Conservation (phyloP, 2,329 filamentous ascomycete species). For the Exophiala alcalophila region DNA sequence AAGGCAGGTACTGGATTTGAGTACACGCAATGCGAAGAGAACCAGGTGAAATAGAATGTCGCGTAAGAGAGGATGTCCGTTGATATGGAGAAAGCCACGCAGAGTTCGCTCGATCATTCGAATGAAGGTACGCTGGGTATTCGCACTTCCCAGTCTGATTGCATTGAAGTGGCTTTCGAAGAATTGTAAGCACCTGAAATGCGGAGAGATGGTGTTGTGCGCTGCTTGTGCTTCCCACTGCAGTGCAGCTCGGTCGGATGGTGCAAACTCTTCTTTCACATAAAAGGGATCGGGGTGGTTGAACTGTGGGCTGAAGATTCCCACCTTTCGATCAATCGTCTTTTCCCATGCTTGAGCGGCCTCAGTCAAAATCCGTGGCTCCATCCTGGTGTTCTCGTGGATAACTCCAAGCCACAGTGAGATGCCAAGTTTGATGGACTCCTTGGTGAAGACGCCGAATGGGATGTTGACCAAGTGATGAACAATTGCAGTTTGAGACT, state of each 20-base stretch:
- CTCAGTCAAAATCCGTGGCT: constrained; percentile 79
- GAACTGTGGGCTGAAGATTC: constrained; percentile 74
- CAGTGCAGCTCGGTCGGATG: constrained; percentile 75
- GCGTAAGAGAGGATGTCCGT: constrained; percentile 78
- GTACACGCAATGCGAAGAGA: constrained; percentile 73
- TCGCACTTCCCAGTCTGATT: constrained; percentile 75
- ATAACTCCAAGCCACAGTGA: constrained; percentile 96
- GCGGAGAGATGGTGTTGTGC: constrained; percentile 80
- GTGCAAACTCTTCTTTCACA: constrained; percentile 85
- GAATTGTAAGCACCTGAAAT: constrained; percentile 81
- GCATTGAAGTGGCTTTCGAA: constrained; percentile 94
- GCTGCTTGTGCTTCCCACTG: constrained; percentile 73
- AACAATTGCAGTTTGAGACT: constrained; percentile 73
- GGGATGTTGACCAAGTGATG: constrained; percentile 90
- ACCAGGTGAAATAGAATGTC: constrained; percentile 90
- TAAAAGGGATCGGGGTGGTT: constrained; percentile 84
- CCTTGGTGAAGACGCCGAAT: constrained; percentile 88
- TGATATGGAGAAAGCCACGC: constrained; percentile 66
- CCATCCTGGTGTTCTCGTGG: constrained; percentile 87
- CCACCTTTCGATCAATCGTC: constrained; percentile 71
- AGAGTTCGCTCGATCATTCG: constrained; percentile 78
- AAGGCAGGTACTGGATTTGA: constrained; percentile 65
- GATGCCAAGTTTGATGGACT: constrained; percentile 91
- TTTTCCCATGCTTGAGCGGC: constrained; percentile 89
- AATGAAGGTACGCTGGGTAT: constrained; percentile 77